Conservation (phyloP, 768 basidiomycete genomes). For the Suillus clintonianus region DNA sequence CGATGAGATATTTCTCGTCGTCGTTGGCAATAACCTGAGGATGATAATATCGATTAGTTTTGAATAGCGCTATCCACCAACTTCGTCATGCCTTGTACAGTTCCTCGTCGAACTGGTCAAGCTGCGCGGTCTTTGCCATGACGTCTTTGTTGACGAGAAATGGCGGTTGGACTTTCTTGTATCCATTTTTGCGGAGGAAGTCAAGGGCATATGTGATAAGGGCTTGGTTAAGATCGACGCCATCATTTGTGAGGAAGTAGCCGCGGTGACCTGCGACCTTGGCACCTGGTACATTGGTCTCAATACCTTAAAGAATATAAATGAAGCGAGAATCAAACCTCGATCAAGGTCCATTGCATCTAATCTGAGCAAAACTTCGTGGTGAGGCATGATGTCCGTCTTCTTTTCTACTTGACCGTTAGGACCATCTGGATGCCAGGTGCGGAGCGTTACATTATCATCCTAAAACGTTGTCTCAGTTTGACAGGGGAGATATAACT, state of each 20-base stretch:
- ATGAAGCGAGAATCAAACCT: conserved; percentile 43
- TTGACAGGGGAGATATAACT: background rate
- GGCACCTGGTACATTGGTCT: conserved; percentile 53
- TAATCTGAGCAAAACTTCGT: conserved; percentile 90
- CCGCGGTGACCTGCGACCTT: conserved; percentile 96
- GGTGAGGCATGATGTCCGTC: conserved; percentile 89
- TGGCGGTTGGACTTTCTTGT: conserved; percentile 95
- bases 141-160: conserved; percentile 98
- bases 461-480: conserved; percentile 53
- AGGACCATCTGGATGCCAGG: conserved; percentile 84
- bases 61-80: background rate
- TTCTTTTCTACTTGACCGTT: conserved; percentile 70
- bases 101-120: conserved; percentile 98
- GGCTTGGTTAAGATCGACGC: conserved; percentile 96
- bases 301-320: background rate
- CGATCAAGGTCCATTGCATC: conserved; percentile 98
- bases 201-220: conserved; percentile 93
- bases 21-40: conserved; percentile 81
- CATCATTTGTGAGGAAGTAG: conserved; percentile 94
- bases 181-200: conserved; percentile 78
- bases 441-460: conserved; percentile 80
- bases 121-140: conserved; percentile 97
- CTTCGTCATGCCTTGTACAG: conserved; percentile 81
- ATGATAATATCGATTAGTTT: conserved; percentile 1
- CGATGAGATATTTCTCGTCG: conserved; percentile 98